These are phyloP conservation scores for Fusarium albosuccineum DNA, from an alignment of 2,329 filamentous ascomycete species.

Conservation along the genomic window DNA sequence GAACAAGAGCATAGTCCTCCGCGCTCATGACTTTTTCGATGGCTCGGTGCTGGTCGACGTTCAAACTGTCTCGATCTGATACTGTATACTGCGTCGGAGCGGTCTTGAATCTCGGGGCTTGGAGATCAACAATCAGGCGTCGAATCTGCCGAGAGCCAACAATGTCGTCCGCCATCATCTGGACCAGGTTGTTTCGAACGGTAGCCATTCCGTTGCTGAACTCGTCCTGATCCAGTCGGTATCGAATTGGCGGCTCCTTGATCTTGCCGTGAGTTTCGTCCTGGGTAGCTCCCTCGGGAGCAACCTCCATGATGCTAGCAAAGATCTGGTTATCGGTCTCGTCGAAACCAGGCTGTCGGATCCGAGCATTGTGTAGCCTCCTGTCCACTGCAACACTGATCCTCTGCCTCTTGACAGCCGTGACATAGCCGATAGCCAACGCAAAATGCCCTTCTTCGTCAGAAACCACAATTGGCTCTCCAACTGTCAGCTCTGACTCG, in stretches of 20 bases:
- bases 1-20: conserved; percentile 93
- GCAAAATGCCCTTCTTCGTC: conserved; percentile 97
- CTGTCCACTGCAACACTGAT: conserved; percentile 94
- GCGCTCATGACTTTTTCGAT: conserved; percentile 97
- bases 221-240: conserved; percentile 95
- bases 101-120: conserved; percentile 79
- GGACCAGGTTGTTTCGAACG: conserved; percentile 92
- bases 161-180: conserved; percentile 86
- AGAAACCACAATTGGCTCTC: conserved; percentile 95
- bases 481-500: conserved; percentile 87
- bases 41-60: conserved; percentile 86
- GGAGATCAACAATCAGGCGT: conserved; percentile 82
- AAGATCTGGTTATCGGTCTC: conserved; percentile 85
- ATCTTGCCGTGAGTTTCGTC: conserved; percentile 66
- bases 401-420: conserved; percentile 77
- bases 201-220: conserved; percentile 98
- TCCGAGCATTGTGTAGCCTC: conserved; percentile 86
- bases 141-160: conserved; percentile 80
- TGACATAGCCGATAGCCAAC: conserved; percentile 91
- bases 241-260: conserved; percentile 71
- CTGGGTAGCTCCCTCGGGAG: conserved; percentile 63
- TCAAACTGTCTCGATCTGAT: conserved; percentile 75
- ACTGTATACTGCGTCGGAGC: conserved; percentile 73
- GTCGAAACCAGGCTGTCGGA: conserved; percentile 81
- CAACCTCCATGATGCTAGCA: conserved; percentile 90